Evolutionary conservation across 768 basidiomycete genomes (phyloP).

Genomic region (Russula emetica): DNA sequence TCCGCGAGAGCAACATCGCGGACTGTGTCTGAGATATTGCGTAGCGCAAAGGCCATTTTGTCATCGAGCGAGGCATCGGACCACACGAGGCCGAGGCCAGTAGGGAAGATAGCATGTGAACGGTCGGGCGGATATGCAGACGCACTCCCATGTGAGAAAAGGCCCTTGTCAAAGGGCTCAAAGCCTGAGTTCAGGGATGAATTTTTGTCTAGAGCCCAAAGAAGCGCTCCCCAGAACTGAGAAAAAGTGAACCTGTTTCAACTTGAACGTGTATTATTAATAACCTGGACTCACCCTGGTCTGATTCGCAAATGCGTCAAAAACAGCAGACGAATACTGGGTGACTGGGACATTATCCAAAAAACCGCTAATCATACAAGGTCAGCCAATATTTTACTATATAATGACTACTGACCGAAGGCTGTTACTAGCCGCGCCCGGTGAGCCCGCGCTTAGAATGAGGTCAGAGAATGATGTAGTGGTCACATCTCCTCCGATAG

Average conservation of each 20-base stretch:
- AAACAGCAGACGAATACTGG: background rate
- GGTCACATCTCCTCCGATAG: background rate
- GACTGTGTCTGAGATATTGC: background rate
- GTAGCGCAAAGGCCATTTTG: constrained; percentile 40
- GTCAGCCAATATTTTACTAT: background rate
- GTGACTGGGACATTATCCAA: background rate
- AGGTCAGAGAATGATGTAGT: constrained; percentile 6
- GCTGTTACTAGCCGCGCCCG: too few species aligned
- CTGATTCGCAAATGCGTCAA: constrained; percentile 1
- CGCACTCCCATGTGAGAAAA: constrained; percentile 7
- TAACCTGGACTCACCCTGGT: constrained; percentile 1
- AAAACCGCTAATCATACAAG: background rate
- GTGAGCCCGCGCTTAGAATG: too few species aligned
- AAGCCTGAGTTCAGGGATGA: too few species aligned
- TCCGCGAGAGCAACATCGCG: constrained; percentile 12
- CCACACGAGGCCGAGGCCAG: background rate
- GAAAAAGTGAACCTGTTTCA: too few species aligned
- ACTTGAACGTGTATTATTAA: too few species aligned
- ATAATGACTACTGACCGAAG: background rate
- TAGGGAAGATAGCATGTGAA: constrained; percentile 12
- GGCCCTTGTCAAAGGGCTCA: too few species aligned
- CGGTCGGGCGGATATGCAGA: constrained; percentile 24
- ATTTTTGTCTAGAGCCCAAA: too few species aligned
- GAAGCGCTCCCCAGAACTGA: too few species aligned
- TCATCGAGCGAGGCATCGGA: constrained; percentile 36